These are phyloP conservation scores for Selenicereus undatus DNA, from an alignment of 148 eudicot species.

Conservation along the genomic window DNA sequence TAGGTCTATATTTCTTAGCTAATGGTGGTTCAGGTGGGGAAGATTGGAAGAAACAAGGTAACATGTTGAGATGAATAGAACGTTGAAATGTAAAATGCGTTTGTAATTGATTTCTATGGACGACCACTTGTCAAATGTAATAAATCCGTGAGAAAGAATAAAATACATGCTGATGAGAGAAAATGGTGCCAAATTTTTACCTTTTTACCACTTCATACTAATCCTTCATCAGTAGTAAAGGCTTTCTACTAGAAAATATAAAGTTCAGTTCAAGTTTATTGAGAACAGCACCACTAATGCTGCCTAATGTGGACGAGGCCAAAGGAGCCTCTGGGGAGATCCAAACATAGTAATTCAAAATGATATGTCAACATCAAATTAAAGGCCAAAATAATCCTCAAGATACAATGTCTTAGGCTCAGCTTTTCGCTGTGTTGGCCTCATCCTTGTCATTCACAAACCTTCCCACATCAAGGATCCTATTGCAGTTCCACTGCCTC, in stretches of 20 bases:
- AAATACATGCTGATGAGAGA: background rate
- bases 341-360: too few species aligned
- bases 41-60: constrained; percentile 1
- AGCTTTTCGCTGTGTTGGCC: background rate
- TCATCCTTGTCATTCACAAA: background rate
- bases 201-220: background rate
- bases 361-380: background rate
- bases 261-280: background rate
- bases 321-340: too few species aligned
- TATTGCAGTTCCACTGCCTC: background rate
- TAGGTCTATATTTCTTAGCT: background rate
- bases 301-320: background rate
- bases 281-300: too few species aligned
- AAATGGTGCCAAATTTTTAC: background rate
- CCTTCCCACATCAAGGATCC: background rate
- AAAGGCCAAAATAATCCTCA: background rate
- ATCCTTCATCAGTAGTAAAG: background rate
- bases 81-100: background rate
- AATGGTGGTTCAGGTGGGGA: background rate
- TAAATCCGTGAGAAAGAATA: too few species aligned
- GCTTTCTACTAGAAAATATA: background rate
- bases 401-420: background rate
- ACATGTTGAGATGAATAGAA: background rate
- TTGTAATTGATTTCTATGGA: background rate
- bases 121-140: background rate